Evolutionary conservation across 768 basidiomycete species (phyloP).

Genomic region (Harrya chromipes): DNA sequence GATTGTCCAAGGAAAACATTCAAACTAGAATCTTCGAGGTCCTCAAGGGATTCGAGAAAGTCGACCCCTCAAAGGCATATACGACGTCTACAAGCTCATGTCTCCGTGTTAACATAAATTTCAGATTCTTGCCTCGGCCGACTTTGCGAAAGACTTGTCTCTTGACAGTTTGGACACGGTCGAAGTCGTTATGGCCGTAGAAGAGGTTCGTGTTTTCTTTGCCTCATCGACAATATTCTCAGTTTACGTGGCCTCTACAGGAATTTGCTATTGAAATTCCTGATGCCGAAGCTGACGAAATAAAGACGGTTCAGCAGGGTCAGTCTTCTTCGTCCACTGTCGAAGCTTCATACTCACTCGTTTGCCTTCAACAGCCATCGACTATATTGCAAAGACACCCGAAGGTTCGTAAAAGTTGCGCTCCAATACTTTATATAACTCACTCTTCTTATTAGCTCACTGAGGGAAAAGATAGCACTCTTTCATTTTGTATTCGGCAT

Average conservation of each 20-base stretch:
- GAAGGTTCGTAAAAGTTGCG: slow-evolving; percentile 54
- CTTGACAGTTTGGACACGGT: slow-evolving; percentile 93
- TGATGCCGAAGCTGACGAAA: slow-evolving; percentile 93
- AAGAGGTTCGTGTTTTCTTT: slow-evolving; percentile 57
- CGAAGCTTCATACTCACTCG: slow-evolving; percentile 3
- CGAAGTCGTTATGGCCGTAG: slow-evolving; percentile 98
- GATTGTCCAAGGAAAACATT: slow-evolving; percentile 23
- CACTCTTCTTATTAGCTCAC: slow-evolving; percentile 38
- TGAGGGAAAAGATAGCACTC: slow-evolving; percentile 30
- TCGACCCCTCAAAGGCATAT: slow-evolving; percentile 26
- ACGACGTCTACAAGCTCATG: background rate
- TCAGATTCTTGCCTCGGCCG: slow-evolving; percentile 62
- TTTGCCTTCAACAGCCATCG: slow-evolving; percentile 61
- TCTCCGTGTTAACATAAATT: slow-evolving; percentile 22
- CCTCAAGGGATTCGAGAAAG: slow-evolving; percentile 32
- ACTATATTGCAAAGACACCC: slow-evolving; percentile 92
- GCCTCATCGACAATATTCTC: slow-evolving; percentile 3
- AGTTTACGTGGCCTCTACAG: slow-evolving; percentile 37
- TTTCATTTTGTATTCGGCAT: slow-evolving; percentile 19
- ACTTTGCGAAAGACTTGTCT: slow-evolving; percentile 54
- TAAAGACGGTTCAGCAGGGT: slow-evolving; percentile 92
- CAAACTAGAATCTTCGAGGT: slow-evolving; percentile 26
- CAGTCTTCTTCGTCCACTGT: slow-evolving; percentile 19
- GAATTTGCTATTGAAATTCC: slow-evolving; percentile 98
- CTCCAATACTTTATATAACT: slow-evolving; percentile 13